phyloP scores from a whole-genome alignment of 345 rosid species.

The Salix udensis region DNA sequence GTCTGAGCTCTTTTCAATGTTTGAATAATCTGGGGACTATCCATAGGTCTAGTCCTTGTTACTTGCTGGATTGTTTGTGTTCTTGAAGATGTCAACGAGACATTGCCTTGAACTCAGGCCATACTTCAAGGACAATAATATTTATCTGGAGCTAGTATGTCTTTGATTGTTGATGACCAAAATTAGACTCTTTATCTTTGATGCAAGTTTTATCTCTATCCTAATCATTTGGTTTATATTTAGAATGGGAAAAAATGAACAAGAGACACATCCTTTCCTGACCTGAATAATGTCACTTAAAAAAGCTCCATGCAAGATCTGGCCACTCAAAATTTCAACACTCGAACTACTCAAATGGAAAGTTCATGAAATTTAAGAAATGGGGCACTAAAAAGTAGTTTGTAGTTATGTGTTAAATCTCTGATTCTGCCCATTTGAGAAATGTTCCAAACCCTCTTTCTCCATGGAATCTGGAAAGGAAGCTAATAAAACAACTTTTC shows the following conservation, averaged over 20 bases:
- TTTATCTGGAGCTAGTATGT: neutral
- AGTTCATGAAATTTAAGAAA: neutral
- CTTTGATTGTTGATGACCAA: neutral
- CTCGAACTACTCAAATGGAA: neutral
- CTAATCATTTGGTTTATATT: neutral
- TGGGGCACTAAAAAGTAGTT: neutral
- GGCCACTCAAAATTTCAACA: neutral
- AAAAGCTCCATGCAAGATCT: neutral
- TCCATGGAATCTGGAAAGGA: neutral
- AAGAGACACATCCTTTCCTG: constrained; percentile 1
- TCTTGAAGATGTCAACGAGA: no score
- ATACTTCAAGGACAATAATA: neutral
- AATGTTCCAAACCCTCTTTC: neutral
- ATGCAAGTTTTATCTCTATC: neutral
- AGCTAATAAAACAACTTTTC: neutral
- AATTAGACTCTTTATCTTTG: neutral
- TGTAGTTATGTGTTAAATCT: neutral
- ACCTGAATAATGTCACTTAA: neutral
- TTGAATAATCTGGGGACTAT: neutral
- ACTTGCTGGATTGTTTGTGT: neutral
- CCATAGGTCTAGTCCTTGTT: neutral
- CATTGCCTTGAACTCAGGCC: neutral
- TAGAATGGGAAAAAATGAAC: neutral
- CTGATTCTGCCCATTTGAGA: neutral
- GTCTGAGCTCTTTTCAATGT: neutral